Evolutionary conservation across 441 rosid genomes (phyloP), one percentile per base, ranked within the genome.

Genomic region (Mallotus japonicus): DNA sequence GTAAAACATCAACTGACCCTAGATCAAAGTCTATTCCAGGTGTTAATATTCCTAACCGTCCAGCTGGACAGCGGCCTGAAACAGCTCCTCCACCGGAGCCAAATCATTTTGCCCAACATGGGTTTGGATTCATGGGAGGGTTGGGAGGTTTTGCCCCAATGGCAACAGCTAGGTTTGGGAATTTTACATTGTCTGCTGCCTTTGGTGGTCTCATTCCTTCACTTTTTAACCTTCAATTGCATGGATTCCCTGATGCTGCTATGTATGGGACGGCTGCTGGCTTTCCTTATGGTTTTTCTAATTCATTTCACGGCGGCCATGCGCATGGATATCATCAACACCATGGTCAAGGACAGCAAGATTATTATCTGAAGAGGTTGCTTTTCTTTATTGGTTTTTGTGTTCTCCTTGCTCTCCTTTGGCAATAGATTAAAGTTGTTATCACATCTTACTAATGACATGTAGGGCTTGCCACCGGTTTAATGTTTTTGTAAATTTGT

Each of bases 131-230:
- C 62, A 85, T 79, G 88, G 94, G 97, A 69, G 90, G 93, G 24
- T 76, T 87, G 68, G 90, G 92, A 63, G 91, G 91, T 34, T 87
- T 87, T 67, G 88, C 92, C 19, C 99, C 99, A 0, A 71, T 81
- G 86, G 92, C 90, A 3, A 66, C 86, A 1, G 87, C 96, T 12
- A 81, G 97, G 80, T 88, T 91, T 24, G 97, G 96, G 74, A 92
- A 89, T 77, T 91, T 92, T 67, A 89, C 97, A 0, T 75, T 92
- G 9, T 89, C 98, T 69, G 85, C 96, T 0, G 91, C 93, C 24
- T 89, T 95, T 81, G 98, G 97, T 20, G 96, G 97, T 73, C 88
- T 95, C 64, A 78, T 93, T 65, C 98, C 99, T 67, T 90, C 99
- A 0, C 74, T 95, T 44, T 90, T 90, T 74, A 95, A 95, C 73